Evolutionary conservation across 1,284 basidiomycete species (phyloP).

Genomic region (Irpex rosettiformis): DNA sequence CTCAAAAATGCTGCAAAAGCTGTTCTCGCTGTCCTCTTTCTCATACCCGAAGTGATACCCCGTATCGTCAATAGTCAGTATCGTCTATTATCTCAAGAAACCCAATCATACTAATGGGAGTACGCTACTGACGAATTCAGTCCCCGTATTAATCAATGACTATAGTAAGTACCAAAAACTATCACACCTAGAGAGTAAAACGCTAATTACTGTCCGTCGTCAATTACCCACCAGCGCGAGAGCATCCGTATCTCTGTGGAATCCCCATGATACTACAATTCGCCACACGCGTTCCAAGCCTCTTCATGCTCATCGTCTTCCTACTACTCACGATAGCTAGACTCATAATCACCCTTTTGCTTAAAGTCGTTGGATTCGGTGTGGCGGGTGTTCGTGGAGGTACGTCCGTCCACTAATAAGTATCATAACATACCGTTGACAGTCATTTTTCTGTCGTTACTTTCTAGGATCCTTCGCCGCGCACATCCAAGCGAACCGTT

Average conservation of each 20-base stretch:
- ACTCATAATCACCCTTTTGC: neutral
- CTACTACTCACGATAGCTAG: neutral
- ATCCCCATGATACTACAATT: neutral
- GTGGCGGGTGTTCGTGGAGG: neutral
- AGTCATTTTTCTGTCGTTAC: neutral
- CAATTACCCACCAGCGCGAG: neutral
- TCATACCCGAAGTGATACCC: too few species aligned
- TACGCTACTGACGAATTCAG: neutral
- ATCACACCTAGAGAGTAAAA: neutral
- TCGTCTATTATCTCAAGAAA: too few species aligned
- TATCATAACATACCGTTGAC: neutral
- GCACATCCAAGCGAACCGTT: neutral
- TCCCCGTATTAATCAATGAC: neutral
- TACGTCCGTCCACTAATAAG: neutral
- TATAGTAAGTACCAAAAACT: neutral
- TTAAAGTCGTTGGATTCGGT: neutral
- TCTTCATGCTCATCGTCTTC: neutral
- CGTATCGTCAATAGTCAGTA: too few species aligned
- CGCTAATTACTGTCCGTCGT: neutral
- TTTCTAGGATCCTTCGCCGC: neutral
- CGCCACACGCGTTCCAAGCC: neutral
- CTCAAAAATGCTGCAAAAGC: too few species aligned
- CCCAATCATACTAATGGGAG: neutral
- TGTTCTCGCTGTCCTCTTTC: too few species aligned
- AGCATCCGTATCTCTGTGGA: neutral